Conservation (phyloP, 176 grass and related monocot genomes). For the Zea luxurians region DNA sequence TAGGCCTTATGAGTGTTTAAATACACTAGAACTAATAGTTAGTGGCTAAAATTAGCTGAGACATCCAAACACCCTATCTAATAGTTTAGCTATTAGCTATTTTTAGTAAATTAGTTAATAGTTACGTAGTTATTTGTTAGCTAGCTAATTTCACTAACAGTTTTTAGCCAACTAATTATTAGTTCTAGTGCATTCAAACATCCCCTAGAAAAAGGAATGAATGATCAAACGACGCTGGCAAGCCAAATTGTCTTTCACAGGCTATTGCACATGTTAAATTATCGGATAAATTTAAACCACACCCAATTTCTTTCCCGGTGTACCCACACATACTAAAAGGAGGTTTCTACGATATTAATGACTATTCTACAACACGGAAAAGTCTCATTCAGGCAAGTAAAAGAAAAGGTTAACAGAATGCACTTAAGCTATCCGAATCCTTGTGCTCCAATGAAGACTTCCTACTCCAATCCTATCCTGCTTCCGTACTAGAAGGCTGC, state of each 20-base stretch:
- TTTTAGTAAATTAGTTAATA: too few relatives aligned
- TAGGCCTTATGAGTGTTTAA: too few relatives aligned
- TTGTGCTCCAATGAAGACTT: slow-evolving; percentile 43
- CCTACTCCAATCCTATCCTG: slow-evolving; percentile 51
- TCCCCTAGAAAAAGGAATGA: neutral
- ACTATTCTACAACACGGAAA: slow-evolving; percentile 39
- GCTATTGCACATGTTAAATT: neutral
- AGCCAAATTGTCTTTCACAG: neutral
- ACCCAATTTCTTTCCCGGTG: slow-evolving; percentile 22
- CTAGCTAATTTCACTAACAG: too few relatives aligned
- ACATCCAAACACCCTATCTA: too few relatives aligned
- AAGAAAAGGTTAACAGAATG: neutral
- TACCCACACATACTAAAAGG: slow-evolving; percentile 38
- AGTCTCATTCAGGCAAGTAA: slow-evolving; percentile 9
- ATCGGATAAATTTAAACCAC: slow-evolving; percentile 18
- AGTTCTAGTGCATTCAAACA: too few relatives aligned
- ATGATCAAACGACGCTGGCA: neutral
- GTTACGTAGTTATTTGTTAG: too few relatives aligned
- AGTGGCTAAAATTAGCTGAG: too few relatives aligned
- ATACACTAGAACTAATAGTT: too few relatives aligned
- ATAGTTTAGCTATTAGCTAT: too few relatives aligned
- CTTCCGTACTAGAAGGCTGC: slow-evolving; percentile 55
- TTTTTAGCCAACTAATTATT: too few relatives aligned
- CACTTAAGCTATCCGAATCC: slow-evolving; percentile 62
- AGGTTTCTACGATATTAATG: slow-evolving; percentile 33